phyloP scores from a whole-genome alignment of 306 rosid species.

The Vigna mungo region DNA sequence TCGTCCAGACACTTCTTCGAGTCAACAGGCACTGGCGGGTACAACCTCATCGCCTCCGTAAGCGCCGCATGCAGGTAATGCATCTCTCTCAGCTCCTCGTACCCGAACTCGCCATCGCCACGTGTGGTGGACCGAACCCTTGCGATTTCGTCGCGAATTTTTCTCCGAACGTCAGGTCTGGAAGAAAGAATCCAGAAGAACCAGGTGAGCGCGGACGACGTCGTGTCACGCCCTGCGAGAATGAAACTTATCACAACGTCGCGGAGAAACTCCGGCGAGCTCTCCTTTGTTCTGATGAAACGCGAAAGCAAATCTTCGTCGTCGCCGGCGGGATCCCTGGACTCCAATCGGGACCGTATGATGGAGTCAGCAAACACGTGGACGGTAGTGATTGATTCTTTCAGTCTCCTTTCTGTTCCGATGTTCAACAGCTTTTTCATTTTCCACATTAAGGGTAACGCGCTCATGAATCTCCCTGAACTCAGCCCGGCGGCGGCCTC shows the following conservation, averaged over 20 bases:
- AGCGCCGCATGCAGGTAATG: slow-evolving; percentile 75
- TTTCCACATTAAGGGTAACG: slow-evolving; percentile 15
- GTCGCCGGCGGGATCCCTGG: background rate
- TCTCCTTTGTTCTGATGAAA: slow-evolving; percentile 51
- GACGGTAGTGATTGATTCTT: slow-evolving; percentile 54
- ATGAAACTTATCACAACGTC: slow-evolving; percentile 69
- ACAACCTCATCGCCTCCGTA: slow-evolving; percentile 64
- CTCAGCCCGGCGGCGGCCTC: slow-evolving; percentile 61
- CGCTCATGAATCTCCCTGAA: slow-evolving; percentile 52
- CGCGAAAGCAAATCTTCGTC: slow-evolving; percentile 63
- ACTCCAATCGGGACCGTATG: slow-evolving; percentile 59
- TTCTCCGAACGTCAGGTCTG: slow-evolving; percentile 39
- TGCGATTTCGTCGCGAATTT: slow-evolving; percentile 50
- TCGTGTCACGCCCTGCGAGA: slow-evolving; percentile 78
- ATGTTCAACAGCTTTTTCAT: slow-evolving; percentile 50
- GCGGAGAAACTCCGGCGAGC: slow-evolving; percentile 63
- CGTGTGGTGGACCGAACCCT: slow-evolving; percentile 28
- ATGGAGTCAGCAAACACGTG: slow-evolving; percentile 59
- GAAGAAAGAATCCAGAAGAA: slow-evolving; percentile 74
- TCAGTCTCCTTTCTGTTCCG: slow-evolving; percentile 57
- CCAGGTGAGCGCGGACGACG: slow-evolving; percentile 76
- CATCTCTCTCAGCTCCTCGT: slow-evolving; percentile 71
- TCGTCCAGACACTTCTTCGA: slow-evolving; percentile 51
- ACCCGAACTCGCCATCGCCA: slow-evolving; percentile 30
- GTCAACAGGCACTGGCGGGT: slow-evolving; percentile 76